Evolutionary conservation across 306 rosid species (phyloP).

Genomic region (Begonia peltatifolia): DNA sequence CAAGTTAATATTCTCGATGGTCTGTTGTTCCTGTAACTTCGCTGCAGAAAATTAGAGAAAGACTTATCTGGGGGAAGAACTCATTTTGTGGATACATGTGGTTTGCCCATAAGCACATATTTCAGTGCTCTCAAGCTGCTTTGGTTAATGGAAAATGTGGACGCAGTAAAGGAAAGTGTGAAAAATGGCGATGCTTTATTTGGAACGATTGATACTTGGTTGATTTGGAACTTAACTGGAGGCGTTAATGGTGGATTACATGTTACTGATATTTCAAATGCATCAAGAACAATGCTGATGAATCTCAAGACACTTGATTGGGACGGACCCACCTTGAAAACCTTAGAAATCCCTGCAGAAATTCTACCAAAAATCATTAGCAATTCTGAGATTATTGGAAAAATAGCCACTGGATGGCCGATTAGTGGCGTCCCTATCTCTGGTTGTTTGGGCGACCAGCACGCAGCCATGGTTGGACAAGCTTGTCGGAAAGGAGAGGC

Average conservation of each 20-base stretch:
- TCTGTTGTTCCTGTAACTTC: neutral
- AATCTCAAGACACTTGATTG: conserved; percentile 63
- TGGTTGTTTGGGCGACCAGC: conserved; percentile 92
- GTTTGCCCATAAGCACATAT: conserved; percentile 77
- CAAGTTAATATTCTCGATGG: neutral
- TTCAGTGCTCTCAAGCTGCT: conserved; percentile 74
- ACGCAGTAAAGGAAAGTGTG: conserved; percentile 39
- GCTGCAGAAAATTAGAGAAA: conserved; percentile 56
- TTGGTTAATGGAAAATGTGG: conserved; percentile 79
- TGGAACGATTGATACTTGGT: conserved; percentile 85
- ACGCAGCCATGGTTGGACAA: conserved; percentile 87
- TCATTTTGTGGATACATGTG: conserved; percentile 65
- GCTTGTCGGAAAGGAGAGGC: conserved; percentile 75
- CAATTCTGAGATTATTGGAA: conserved; percentile 68
- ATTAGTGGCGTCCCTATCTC: conserved; percentile 59
- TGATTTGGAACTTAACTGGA: conserved; percentile 82
- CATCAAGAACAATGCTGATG: conserved; percentile 87
- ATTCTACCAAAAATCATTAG: conserved; percentile 72
- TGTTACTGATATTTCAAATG: conserved; percentile 79
- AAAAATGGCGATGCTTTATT: conserved; percentile 62
- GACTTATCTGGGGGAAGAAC: conserved; percentile 62
- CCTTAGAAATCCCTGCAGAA: conserved; percentile 38
- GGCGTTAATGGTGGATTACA: conserved; percentile 63
- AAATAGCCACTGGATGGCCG: conserved; percentile 54
- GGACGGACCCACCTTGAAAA: conserved; percentile 45